Percentiles rank a stretch among this genome's conserved stretches.
Evolutionary conservation across 345 rosid species (phyloP).

Genomic region (Sapria himalayana): DNA sequence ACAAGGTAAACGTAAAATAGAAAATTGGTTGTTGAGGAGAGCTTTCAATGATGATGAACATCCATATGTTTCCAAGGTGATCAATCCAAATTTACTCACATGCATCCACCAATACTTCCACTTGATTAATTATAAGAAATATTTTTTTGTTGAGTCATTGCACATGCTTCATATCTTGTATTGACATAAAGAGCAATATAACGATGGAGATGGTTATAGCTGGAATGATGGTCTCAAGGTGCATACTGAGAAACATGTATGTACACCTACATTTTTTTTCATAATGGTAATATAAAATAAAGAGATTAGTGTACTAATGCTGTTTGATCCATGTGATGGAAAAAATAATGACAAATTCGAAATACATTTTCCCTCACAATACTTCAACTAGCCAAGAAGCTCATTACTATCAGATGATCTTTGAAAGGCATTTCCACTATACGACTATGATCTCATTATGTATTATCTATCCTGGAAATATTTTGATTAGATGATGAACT

Average conservation of each 20-base stretch:
- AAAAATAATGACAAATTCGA: constrained; percentile 65
- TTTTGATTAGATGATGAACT: too few relatives aligned
- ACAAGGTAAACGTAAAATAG: constrained; percentile 47
- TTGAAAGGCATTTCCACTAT: constrained; percentile 89
- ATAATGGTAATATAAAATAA: too few relatives aligned
- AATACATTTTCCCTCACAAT: constrained; percentile 50
- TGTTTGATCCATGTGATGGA: constrained; percentile 68
- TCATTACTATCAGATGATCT: constrained; percentile 68
- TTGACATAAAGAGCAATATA: constrained; percentile 91
- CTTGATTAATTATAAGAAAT: too few relatives aligned
- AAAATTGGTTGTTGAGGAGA: constrained; percentile 72
- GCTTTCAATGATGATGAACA: constrained; percentile 70
- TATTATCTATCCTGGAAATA: too few relatives aligned
- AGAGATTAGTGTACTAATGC: too few relatives aligned
- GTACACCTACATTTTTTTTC: too few relatives aligned
- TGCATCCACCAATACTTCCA: too few relatives aligned
- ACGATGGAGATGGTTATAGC: constrained; percentile 91
- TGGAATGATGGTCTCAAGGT: constrained; percentile 95
- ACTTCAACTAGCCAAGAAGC: constrained; percentile 78
- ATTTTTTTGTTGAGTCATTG: too few relatives aligned
- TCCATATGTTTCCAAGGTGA: constrained; percentile 76
- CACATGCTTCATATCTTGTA: constrained; percentile 53
- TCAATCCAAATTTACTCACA: too few relatives aligned
- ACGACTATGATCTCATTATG: constrained; percentile 13
- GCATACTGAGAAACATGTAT: constrained; percentile 54